Evolutionary conservation across 768 basidiomycete genomes (phyloP), one percentile per base, ranked within the genome.

Genomic region (Phaeotremella fagi): DNA sequence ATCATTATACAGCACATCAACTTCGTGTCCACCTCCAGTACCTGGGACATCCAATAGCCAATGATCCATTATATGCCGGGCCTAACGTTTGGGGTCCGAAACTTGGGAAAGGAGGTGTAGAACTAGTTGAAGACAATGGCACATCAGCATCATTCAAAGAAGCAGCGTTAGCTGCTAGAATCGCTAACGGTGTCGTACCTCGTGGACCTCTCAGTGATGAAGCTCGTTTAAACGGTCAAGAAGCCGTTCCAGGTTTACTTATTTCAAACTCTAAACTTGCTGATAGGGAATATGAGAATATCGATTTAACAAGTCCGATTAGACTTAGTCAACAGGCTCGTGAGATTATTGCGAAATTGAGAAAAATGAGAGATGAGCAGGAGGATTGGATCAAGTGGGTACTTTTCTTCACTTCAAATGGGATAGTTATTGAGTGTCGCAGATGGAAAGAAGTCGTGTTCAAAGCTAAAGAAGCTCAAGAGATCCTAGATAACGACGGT

Each of bases 21-120:
- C 88, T 98, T 53, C 82, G 95, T 45, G 94, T 99, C 2, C 95
- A 99, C 69, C 81, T 99, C 2, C 95, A 98, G 75, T 97, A 81
- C 74, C 82, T 99, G 52, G 95, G 94, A 0, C 78, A 88, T 68
- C 86, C 95, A 0, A 90, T 99, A 58, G 88, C 89, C 11, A 98
- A 99, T 70, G 95, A 98, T 62, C 88, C 91, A 1, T 81, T 98
- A 2, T 99, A 99, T 74, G 85, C 86, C 16, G 86, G 87, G 54
- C 18, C 59, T 0, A 55, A 54, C 3, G 75, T 78, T 7, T 80
- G 78, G 89, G 90, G 90, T 28, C 73, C 78, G 24, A 80, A 81
- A 16, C 70, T 87, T 5, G 90, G 90, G 6, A 83, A 82, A 71
- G 85, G 85, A 4, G 90, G 90, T 0, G 81, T 95, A 49, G 88